Evolutionary conservation across 257 asterid species (phyloP).

Genomic region (Nicotiana sylvestris): DNA sequence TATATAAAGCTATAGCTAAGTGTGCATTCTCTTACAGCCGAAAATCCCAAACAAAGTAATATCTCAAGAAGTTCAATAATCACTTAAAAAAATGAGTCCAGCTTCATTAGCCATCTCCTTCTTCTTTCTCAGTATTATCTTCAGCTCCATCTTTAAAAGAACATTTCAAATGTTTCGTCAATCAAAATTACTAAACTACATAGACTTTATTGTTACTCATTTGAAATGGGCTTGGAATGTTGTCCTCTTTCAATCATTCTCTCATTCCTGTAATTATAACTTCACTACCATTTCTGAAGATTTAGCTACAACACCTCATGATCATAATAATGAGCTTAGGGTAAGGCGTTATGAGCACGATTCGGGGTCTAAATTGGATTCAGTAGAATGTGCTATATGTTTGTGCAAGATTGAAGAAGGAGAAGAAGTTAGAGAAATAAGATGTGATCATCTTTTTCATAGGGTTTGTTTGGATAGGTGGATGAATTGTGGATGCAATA

Average conservation of each 20-base stretch:
- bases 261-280: neutral
- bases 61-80: neutral
- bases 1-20: too few species aligned
- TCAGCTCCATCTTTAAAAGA: neutral
- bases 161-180: neutral
- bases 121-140: neutral
- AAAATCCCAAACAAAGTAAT: too few species aligned
- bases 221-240: slow-evolving; percentile 17
- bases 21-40: too few species aligned
- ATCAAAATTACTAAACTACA: neutral
- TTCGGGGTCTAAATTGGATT: neutral
- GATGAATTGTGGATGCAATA: slow-evolving; percentile 16
- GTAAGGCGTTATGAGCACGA: neutral
- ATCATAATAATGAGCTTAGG: neutral
- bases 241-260: slow-evolving; percentile 12
- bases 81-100: neutral
- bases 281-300: neutral
- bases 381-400: slow-evolving; percentile 14
- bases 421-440: slow-evolving; percentile 22
- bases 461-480: slow-evolving; percentile 27
- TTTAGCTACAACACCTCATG: neutral
- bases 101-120: neutral
- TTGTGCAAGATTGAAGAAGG: slow-evolving; percentile 21
- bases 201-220: neutral
- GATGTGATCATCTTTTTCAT: slow-evolving; percentile 26